Evolutionary conservation across 345 rosid species (phyloP).

Genomic region (Euphorbia tirucalli): DNA sequence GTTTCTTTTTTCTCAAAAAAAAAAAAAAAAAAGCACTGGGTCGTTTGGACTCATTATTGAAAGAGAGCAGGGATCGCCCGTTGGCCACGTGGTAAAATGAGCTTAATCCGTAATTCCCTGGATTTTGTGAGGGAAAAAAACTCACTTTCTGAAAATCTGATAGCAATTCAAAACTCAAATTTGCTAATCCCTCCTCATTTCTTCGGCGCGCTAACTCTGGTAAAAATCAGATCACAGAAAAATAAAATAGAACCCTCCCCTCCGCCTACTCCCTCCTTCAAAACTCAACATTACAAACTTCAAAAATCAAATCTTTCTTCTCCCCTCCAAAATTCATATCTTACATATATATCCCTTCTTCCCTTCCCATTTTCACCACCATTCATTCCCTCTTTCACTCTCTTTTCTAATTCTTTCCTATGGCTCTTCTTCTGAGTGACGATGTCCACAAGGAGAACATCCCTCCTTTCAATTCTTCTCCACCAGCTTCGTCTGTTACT

Average conservation of each 20-base stretch:
- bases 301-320: constrained; percentile 14
- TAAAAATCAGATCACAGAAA: neutral
- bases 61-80: neutral
- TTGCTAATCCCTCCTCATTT: neutral
- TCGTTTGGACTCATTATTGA: too few relatives aligned
- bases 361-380: neutral
- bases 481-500: neutral
- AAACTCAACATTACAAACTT: neutral
- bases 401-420: neutral
- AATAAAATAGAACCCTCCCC: neutral
- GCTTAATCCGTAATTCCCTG: neutral
- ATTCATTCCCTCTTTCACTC: neutral
- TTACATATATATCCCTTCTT: constrained; percentile 17
- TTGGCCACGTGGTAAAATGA: neutral
- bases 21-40: too few relatives aligned
- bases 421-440: constrained; percentile 24
- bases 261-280: constrained; percentile 20
- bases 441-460: constrained; percentile 36
- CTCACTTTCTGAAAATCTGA: neutral
- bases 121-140: neutral
- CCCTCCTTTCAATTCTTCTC: constrained; percentile 28
- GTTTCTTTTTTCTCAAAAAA: too few relatives aligned
- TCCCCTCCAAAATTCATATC: neutral
- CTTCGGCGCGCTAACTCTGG: neutral
- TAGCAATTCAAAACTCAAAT: neutral